Evolutionary conservation across 495 filamentous ascomycete species (phyloP), one percentile per base, ranked within the genome.

Genomic region (Lasiosphaeris hirsuta): DNA sequence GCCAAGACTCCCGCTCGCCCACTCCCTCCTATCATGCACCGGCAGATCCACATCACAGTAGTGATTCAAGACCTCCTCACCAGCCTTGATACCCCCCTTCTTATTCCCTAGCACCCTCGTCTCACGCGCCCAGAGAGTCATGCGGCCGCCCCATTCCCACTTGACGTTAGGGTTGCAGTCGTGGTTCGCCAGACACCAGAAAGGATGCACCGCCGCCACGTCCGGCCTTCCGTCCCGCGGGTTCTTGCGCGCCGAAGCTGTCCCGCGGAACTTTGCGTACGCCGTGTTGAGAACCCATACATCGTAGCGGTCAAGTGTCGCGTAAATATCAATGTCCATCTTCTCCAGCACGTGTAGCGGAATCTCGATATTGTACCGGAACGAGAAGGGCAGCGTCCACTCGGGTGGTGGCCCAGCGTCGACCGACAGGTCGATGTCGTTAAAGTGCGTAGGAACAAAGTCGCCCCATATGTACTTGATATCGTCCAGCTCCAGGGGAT

Each of bases 381-480:
- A 97, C 51, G 86, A 89, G 78, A 96, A 97, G 0, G 93, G 93
- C 0, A 97, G 84, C 0, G 86, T 87, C 74, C 80, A 82, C 54
- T 81, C 70, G 13, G 79, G 79, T n/a, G 81, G 79, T 14, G 81
- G 78, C 10, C 72, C 75, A 36, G 75, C 78, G 42, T 79, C 73
- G 48, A 75, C 59, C 56, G 80, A 74, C 47, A 74, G 60, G 59
- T 75, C 62, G 55, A 82, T 75, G 35, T 79, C 77, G 63, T 82
- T 83, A 39, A 68, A 64, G 57, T 63, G 51, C 39, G 72, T 71
- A 11, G 72, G 69, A n/a, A 82, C 69, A 55, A 81, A 81, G 60
- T 81, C 94, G n/a, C 92, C 95, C 87, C 96, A 97, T 57, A 97
- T 92, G 72, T 91, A 96, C 64, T 92, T 93, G 34, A 94, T 81